Evolutionary conservation across 345 rosid species (phyloP).

Genomic region (Rhizophora apiculata): DNA sequence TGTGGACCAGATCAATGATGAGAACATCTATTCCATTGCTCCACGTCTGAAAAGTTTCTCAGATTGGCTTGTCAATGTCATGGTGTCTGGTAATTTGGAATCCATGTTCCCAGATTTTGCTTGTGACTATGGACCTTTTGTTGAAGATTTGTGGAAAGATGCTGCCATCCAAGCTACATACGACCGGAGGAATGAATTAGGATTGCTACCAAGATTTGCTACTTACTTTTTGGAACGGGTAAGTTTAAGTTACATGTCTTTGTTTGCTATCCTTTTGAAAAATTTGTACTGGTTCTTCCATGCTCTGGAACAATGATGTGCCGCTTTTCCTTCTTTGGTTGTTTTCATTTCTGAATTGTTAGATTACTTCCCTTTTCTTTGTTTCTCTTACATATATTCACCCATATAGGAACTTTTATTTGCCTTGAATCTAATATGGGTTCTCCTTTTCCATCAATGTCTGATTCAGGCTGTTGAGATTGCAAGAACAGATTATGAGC

Average conservation of each 20-base stretch:
- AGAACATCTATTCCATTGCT: conserved; percentile 43
- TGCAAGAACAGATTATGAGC: conserved; percentile 61
- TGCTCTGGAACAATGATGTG: too few relatives aligned
- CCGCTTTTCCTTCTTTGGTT: too few relatives aligned
- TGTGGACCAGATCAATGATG: conserved; percentile 31
- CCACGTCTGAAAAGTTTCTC: conserved; percentile 58
- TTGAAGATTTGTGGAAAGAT: conserved; percentile 72
- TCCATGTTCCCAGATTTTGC: conserved; percentile 55
- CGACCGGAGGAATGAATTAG: conserved; percentile 59
- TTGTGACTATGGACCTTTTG: conserved; percentile 57
- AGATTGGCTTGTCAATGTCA: conserved; percentile 67
- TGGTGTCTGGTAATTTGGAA: conserved; percentile 70
- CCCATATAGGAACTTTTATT: too few relatives aligned
- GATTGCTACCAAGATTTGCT: conserved; percentile 64
- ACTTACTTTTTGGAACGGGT: conserved; percentile 86
- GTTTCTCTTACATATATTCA: too few relatives aligned
- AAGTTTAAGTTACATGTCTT: conserved; percentile 19
- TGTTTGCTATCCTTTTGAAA: background rate
- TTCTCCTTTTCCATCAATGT: background rate
- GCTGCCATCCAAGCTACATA: conserved; percentile 78
- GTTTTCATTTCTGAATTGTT: too few relatives aligned
- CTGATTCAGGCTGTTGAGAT: conserved; percentile 68
- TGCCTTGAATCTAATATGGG: too few relatives aligned
- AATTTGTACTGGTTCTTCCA: background rate
- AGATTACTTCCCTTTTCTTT: too few relatives aligned